A percentile compares a stretch with the other conserved stretches of the same genome.
Conservation (phyloP, 2,329 filamentous ascomycete genomes). For the Biscogniauxia mediterranea region DNA sequence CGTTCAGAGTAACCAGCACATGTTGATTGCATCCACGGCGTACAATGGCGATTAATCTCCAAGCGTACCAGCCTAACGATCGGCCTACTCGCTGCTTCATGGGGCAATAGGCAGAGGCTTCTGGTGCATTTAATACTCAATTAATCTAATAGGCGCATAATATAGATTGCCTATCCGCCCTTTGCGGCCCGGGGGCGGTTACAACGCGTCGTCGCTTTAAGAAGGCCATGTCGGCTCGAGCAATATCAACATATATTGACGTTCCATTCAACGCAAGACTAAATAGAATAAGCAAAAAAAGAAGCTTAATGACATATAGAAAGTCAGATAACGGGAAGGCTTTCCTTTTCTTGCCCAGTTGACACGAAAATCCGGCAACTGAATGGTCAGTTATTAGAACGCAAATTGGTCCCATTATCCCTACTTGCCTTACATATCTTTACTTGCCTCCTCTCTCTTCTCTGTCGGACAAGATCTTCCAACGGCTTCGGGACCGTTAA, state of each 20-base stretch:
- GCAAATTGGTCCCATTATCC: neutral
- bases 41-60: neutral
- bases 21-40: neutral
- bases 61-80: neutral
- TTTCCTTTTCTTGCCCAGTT: conserved; percentile 2
- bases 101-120: neutral
- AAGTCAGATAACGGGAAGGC: neutral
- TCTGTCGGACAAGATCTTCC: neutral
- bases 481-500: neutral
- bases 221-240: conserved; percentile 18
- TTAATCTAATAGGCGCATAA: neutral
- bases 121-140: neutral
- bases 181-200: conserved; percentile 14
- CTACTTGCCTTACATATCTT: neutral
- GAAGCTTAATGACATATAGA: neutral
- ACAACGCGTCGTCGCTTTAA: conserved; percentile 7
- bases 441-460: neutral
- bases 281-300: conserved; percentile 9
- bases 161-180: conserved; percentile 2
- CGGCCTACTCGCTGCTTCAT: neutral
- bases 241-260: conserved; percentile 17
- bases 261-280: conserved; percentile 22
- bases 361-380: conserved; percentile 8
- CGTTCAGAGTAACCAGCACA: neutral
- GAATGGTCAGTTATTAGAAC: neutral